These are phyloP conservation scores for Colletotrichum neosansevieriae DNA, from an alignment of 2,329 filamentous ascomycete species.

Conservation along the genomic window DNA sequence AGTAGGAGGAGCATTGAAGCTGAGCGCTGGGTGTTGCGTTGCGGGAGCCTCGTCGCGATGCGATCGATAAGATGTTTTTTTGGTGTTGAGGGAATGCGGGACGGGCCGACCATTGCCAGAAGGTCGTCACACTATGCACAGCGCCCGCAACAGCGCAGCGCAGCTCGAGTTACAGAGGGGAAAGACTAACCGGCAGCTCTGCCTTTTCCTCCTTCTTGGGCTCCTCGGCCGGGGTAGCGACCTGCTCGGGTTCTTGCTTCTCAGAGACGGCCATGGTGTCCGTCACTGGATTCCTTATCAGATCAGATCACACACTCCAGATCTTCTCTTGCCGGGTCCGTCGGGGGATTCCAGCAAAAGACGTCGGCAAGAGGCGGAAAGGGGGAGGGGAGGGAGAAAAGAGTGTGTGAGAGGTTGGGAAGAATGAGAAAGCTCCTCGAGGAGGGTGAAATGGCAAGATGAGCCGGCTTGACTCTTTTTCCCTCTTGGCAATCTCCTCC, in stretches of 20 bases:
- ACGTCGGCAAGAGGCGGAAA: neutral
- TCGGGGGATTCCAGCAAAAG: slow-evolving; percentile 17
- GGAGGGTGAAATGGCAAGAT: slow-evolving; percentile 20
- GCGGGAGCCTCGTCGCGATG: neutral
- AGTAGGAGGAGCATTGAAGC: neutral
- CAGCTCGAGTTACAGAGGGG: slow-evolving; percentile 7
- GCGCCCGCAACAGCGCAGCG: neutral
- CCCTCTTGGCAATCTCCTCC: neutral
- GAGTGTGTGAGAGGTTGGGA: slow-evolving; percentile 16
- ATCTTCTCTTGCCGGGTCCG: slow-evolving; percentile 27
- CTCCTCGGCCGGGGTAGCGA: slow-evolving; percentile 18
- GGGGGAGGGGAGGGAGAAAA: neutral
- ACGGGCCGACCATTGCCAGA: slow-evolving; percentile 18
- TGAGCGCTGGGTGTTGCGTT: neutral
- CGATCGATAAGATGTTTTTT: slow-evolving; percentile 1
- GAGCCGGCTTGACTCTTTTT: slow-evolving; percentile 22
- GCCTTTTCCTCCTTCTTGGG: slow-evolving; percentile 24
- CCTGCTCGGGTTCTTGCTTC: slow-evolving; percentile 28
- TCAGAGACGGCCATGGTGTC: slow-evolving; percentile 25
- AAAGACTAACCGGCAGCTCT: slow-evolving; percentile 35
- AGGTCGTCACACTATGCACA: neutral
- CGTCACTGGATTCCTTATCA: slow-evolving; percentile 19
- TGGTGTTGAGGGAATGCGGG: slow-evolving; percentile 23
- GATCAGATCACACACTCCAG: slow-evolving; percentile 13
- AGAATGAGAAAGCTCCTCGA: slow-evolving; percentile 8